Base-by-base conservation (phyloP, 2,329 filamentous ascomycete genomes). In the Pseudogymnoascus sp. region DNA sequence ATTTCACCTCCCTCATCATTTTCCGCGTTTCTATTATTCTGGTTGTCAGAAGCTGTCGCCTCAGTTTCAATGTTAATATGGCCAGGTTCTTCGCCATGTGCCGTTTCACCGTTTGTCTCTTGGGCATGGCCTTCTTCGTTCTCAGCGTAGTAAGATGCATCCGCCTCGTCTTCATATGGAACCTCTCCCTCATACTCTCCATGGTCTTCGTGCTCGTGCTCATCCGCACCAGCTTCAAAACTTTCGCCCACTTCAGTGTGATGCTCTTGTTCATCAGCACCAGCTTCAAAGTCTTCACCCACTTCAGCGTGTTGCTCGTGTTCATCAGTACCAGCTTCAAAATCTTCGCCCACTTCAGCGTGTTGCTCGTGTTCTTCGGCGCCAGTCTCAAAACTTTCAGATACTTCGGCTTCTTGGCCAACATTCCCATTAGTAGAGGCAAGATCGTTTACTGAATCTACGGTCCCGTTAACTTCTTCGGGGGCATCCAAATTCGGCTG, bases 1-100 rank as follows among this genome's bases (percentile, higher is more conserved):
- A 74, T 74, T 58, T 78, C 76, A 39, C 76, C 74, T 10, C 68
- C 63, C 1, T 67, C 67, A 2, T 63, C 60, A 42, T 68, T 60
- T 21, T 71, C 61, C n/a, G 59, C 59, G 15, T 39, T 36, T 13
- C 66, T 66, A 15, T 58, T 39, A 6, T 64, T 27, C 38, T 59
- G 58, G 38, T 21, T 15, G 21, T 59, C 58, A 33, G 29, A 55
- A 33, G 10, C 27, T 39, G 27, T 17, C 21, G 27, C 58, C 58
- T 59, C 58, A 12, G 35, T 39, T 25, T 39, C 38, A 41, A 59
- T 39, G 48, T 55, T 55, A 33, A 55, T 55, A 55, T 55, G 29
- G n/a, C 48, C 58, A 27, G 13, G 8, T 38, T 25, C 58, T 39
- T 17, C 33, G 58, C 33, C 58, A 29, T 36, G 33, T 25, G 31